These are phyloP conservation scores for Achaetomiella virescens DNA, from an alignment of 495 filamentous ascomycete genomes.

Conservation along the genomic window DNA sequence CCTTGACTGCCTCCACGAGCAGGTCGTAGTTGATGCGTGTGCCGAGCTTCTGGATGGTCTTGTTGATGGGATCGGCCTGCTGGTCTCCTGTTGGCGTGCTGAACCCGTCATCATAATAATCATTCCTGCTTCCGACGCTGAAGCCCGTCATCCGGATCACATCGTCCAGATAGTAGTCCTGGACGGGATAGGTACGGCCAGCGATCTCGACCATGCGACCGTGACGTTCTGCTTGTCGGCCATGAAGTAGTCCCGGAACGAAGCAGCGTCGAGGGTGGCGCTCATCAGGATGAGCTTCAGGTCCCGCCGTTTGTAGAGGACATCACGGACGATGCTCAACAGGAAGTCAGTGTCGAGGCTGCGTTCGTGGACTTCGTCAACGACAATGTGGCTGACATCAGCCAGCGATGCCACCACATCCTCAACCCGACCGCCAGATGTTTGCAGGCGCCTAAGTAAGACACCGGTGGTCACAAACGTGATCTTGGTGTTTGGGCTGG, in stretches of 20 bases:
- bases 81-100: slow-evolving; percentile 32
- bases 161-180: slow-evolving; percentile 88
- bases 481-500: slow-evolving; percentile 63
- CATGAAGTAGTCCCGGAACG: slow-evolving; percentile 82
- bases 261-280: slow-evolving; percentile 84
- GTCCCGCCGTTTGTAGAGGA: slow-evolving; percentile 68
- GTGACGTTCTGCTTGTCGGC: slow-evolving; percentile 42
- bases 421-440: slow-evolving; percentile 66
- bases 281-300: slow-evolving; percentile 97
- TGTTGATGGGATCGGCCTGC: slow-evolving; percentile 48
- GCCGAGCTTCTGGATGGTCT: slow-evolving; percentile 65
- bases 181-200: slow-evolving; percentile 82
- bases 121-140: slow-evolving; percentile 34
- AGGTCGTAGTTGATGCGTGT: slow-evolving; percentile 91
- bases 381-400: slow-evolving; percentile 89
- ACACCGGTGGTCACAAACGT: slow-evolving; percentile 97
- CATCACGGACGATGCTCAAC: slow-evolving; percentile 78
- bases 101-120: slow-evolving; percentile 31
- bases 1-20: slow-evolving; percentile 67
- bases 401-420: slow-evolving; percentile 74
- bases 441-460: slow-evolving; percentile 82
- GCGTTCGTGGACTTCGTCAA: slow-evolving; percentile 96
- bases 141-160: slow-evolving; percentile 76
- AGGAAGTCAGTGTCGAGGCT: slow-evolving; percentile 95
- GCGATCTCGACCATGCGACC: slow-evolving; percentile 76